A percentile compares a stretch with the other conserved stretches of the same genome.
Evolutionary conservation across 116 monocot genomes (phyloP).

Genomic region (Iris pallida): DNA sequence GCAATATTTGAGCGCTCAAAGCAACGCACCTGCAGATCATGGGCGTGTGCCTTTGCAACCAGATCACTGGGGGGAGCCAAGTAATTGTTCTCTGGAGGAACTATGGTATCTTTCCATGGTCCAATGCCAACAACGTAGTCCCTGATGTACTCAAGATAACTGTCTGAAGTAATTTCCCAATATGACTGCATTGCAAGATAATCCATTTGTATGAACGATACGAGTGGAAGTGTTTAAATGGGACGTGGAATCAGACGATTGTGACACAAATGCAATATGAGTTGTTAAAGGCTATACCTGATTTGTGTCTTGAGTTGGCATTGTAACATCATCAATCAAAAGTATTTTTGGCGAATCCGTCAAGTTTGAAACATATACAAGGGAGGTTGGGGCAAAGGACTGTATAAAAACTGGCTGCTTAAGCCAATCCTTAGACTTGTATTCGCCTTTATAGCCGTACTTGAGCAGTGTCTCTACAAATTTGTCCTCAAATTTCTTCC

Average conservation of each 20-base stretch:
- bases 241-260: neutral
- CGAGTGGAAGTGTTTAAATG: neutral
- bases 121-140: slow-evolving; percentile 88
- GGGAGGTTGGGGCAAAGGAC: slow-evolving; percentile 70
- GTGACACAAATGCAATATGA: neutral
- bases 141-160: slow-evolving; percentile 67
- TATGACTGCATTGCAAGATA: slow-evolving; percentile 53
- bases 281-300: slow-evolving; percentile 38
- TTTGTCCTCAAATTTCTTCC: slow-evolving; percentile 82
- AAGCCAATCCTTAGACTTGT: slow-evolving; percentile 77
- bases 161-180: slow-evolving; percentile 77
- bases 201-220: neutral
- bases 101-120: slow-evolving; percentile 94
- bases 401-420: slow-evolving; percentile 82
- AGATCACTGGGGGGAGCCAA: slow-evolving; percentile 66
- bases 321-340: slow-evolving; percentile 49
- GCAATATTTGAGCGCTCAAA: neutral
- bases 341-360: slow-evolving; percentile 62
- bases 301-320: slow-evolving; percentile 89
- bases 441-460: slow-evolving; percentile 85
- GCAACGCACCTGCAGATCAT: slow-evolving; percentile 60
- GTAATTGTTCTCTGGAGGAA: slow-evolving; percentile 50
- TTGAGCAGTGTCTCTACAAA: slow-evolving; percentile 75
- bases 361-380: slow-evolving; percentile 52
- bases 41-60: slow-evolving; percentile 82